Base-by-base conservation (phyloP, 1,284 basidiomycete genomes). In the Cutaneotrichosporon curvatum region DNA sequence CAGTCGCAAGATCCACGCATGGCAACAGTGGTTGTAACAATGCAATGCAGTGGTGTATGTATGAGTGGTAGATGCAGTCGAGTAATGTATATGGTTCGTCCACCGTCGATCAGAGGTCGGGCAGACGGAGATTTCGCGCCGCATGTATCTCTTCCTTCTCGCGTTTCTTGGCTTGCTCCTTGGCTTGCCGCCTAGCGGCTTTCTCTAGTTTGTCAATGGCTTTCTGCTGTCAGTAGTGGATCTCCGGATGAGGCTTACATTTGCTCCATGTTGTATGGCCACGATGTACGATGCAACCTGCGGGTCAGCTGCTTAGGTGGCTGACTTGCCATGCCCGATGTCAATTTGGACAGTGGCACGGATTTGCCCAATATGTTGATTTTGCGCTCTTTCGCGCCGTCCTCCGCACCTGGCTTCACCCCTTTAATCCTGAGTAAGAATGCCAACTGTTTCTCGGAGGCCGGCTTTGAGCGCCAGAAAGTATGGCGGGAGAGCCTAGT, bases 391-490 rank as follows among this genome's bases (percentile, higher is more conserved):
- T 7, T 34, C 32, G 40, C 38, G 23, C 21, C 19, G 18, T 53
- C 37, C 4, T 32, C 30, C 14, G 14, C 32, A 6, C 40, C 37
- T 2, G 40, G 20, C 7, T 45, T 45, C 15, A 57, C 45, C 2
- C 61, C 61, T 23, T 62, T 79, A 35, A 82, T 73, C 56, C 81
- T 84, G 11, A 68, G 56, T n/a, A 94, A 71, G 33, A 84, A 71
- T 9, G 68, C 60, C 50, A 80, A 77, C 60, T 95, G 90, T 30
- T 72, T 74, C 5, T 78, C 74, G 1, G 83, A 79, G 0, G 88
- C 85, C 9, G 81, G 79, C 4, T 73, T 66, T 34, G 63, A 68
- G 23, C 92, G 77, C 92, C 92, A 96, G 14, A 68, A 69, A 0
- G 90, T 87, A 37, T 74, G 75, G 12, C 82, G 78, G 18, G 77